Conservation (phyloP, 192 early-diverging fungal species). For the Backusella mclennaniae region DNA sequence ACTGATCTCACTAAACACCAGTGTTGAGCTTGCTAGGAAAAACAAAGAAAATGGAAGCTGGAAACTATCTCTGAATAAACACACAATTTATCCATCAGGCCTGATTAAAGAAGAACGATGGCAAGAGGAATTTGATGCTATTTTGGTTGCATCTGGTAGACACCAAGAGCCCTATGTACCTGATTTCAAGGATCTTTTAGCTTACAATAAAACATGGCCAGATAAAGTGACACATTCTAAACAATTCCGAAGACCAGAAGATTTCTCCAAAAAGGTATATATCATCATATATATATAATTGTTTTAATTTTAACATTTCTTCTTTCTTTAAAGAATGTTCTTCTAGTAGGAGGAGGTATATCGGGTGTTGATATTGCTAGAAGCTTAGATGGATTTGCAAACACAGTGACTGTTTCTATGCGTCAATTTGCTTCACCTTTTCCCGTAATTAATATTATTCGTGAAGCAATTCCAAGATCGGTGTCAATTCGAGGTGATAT, state of each 20-base stretch:
- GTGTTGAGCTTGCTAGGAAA: conserved; percentile 15
- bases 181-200: conserved; percentile 1
- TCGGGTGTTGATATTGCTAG: conserved; percentile 21
- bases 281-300: background rate
- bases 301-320: background rate
- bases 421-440: background rate
- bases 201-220: conserved; percentile 18
- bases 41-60: background rate
- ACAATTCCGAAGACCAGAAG: conserved; percentile 17
- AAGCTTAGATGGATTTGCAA: conserved; percentile 3
- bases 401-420: conserved; percentile 15
- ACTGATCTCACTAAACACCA: conserved; percentile 19
- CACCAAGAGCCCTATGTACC: conserved; percentile 18
- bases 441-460: background rate
- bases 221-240: conserved; percentile 24
- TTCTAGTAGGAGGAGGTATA: conserved; percentile 14
- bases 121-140: conserved; percentile 18
- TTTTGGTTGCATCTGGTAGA: conserved; percentile 19
- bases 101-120: background rate
- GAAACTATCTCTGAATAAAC: background rate
- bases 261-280: conserved; percentile 17
- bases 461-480: conserved; percentile 9
- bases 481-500: background rate
- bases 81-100: background rate
- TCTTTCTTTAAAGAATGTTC: conserved; percentile 15